Evolutionary conservation across 495 filamentous ascomycete genomes (phyloP), one percentile per base, ranked within the genome.

Genomic region (Penicillium cinerascens): DNA sequence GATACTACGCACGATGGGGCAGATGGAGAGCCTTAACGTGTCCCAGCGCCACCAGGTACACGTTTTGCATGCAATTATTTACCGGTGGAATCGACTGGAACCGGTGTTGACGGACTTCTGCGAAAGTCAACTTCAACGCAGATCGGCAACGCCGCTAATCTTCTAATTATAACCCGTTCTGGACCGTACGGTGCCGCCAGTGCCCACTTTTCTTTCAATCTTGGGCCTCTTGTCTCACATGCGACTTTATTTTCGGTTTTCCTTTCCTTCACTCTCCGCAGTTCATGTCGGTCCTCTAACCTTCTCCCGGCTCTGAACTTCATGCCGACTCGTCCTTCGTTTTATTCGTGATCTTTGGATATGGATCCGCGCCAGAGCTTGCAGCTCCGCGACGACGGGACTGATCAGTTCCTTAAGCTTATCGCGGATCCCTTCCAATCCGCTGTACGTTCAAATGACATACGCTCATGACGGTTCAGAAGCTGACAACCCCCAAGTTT

Each of bases 371-470:
- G 51, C 50, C 54, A 58, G 61, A 61, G 29, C 59, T 60, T 66
- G 27, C 33, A 54, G 52, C 42, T 39, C 23, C 54, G 60, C 40
- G 45, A 47, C 16, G 56, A 43, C 23, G 55, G 50, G 23, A 55
- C 71, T 15, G 65, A 75, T 20, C 54, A 74, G 44, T 75, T 80
- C 47, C 61, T 80, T 40, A 60, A 70, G 26, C 69, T 79, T 38
- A 75, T 81, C 26, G 62, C 71, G 42, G 63, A 78, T 63, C 78
- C 78, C 9, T 81, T 78, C 42, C 55, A 68, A n/a, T 69, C 69
- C 41, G 50, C 61, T 18, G 78, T 79, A 66, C 16, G 74, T 66
- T 47, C 0, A 17, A 29, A 7, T 38, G 0, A 9, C 10, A 10
- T 13, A 13, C 29, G 18, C 5, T 22, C n/a, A 20, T 35, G 36